Conservation (phyloP, 345 rosid species). For the Eucalyptus pauciflora region DNA sequence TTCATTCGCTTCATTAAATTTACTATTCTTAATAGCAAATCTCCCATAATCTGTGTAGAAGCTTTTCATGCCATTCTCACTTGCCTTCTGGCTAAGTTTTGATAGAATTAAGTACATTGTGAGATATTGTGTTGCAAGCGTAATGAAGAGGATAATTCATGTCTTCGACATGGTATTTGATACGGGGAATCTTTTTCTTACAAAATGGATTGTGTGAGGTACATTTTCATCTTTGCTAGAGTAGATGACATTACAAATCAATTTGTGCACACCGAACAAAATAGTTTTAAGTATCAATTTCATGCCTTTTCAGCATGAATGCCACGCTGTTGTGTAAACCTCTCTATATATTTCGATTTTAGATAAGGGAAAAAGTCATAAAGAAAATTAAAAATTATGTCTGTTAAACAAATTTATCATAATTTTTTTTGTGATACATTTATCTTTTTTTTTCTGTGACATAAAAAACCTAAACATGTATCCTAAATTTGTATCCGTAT, state of each 20-base stretch:
- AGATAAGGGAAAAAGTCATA: not conserved
- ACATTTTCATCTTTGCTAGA: not conserved
- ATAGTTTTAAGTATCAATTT: not conserved
- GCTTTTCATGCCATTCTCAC: not conserved
- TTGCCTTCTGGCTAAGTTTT: not conserved
- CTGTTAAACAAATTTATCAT: too few species aligned
- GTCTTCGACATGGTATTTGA: not conserved
- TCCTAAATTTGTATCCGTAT: fast-evolving
- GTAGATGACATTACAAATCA: not conserved
- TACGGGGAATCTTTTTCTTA: not conserved
- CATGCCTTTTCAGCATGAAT: not conserved
- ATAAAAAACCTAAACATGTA: too few species aligned
- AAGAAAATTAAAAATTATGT: too few species aligned
- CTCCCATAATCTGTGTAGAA: not conserved
- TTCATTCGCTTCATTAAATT: not conserved
- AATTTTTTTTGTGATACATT: not conserved
- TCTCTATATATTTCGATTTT: not conserved
- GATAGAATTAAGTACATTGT: not conserved
- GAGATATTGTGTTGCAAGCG: not conserved
- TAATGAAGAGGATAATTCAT: not conserved
- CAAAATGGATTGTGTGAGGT: not conserved
- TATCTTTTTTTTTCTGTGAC: too few species aligned
- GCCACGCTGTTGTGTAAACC: not conserved
- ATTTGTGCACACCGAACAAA: fast-evolving
- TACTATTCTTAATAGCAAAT: not conserved